phyloP scores from a whole-genome alignment of 805 yeast genomes.

The Lipomyces starkeyi region DNA sequence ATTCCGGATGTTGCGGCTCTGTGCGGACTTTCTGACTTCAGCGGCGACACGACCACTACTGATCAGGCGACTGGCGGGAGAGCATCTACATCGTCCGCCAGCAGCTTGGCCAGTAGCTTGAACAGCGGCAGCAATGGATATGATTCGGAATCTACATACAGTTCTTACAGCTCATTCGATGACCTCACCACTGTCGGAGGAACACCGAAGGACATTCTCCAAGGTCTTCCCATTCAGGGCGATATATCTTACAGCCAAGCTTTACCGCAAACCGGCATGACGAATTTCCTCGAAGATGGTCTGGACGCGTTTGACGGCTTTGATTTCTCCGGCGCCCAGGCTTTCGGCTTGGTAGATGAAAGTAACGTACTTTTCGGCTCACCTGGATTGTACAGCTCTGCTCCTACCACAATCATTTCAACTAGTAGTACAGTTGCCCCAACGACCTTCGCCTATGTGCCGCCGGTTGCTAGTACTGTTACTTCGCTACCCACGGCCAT shows the following conservation, averaged over 20 bases:
- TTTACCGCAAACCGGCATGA: neutral
- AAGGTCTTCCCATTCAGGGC: neutral
- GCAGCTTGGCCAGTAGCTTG: neutral
- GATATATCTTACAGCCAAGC: neutral
- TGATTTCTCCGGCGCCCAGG: neutral
- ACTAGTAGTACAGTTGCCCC: neutral
- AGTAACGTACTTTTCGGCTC: neutral
- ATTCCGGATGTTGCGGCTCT: neutral
- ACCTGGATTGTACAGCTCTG: neutral
- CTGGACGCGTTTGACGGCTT: neutral
- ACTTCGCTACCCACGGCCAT: neutral
- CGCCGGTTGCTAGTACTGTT: neutral
- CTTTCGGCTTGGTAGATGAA: neutral
- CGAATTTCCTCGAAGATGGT: neutral
- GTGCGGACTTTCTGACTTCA: neutral
- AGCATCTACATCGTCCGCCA: neutral
- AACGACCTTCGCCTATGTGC: neutral
- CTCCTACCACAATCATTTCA: neutral
- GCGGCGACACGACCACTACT: neutral
- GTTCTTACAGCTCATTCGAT: neutral
- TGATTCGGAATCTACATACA: constrained; percentile 5
- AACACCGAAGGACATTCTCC: neutral
- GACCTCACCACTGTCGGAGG: neutral
- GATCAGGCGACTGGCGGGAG: neutral
- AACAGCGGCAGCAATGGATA: neutral